Base-by-base conservation (phyloP, 1,284 basidiomycete species). In the Puccinia novopanici region DNA sequence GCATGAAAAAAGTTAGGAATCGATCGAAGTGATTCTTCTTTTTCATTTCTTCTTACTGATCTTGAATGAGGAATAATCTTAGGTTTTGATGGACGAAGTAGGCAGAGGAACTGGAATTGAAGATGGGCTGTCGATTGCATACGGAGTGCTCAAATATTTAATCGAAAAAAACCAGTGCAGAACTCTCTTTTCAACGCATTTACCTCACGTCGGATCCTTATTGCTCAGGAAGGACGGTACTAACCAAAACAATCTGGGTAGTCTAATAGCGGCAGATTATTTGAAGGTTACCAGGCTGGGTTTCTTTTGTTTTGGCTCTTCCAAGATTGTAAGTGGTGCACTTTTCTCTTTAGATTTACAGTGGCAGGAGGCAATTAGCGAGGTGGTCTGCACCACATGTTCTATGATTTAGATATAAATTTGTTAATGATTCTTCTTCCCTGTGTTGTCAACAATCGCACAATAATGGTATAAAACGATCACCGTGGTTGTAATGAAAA, bases 11-110 rank as follows among this genome's bases (percentile, higher is more conserved):
- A 17, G 27, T 37, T 42, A 73, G 19, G 19, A 34, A 24, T 24
- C 24, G 22, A 45, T 40, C n/a, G n/a, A 6, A 10, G 52, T 48
- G 8, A 70, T 48, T n/a, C 17, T 70, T 34, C 8, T 40, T 67
- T 67, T 67, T 40, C 40, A 3, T 48, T 24, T 34, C 34, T 67
- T n/a, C 24, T 42, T 34, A n/a, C 40, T 34, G 48, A 34, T 54
- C 45, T 24, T 54, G 3, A 68, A 34, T 37, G 37, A 50, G 8
- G 37, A 45, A 27, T n/a, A n/a, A n/a, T n/a, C 13, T 2, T 81
- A 93, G 93, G 92, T 97, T 24, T 95, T 98, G 82, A 95, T 98
- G 93, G 95, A 98, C 85, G 96, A 99, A 87, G 93, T 99, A 24
- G 96, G 96, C 2, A 88, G 96, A 82, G 96, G 96, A 27, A 99